Conservation (phyloP, 2,329 filamentous ascomycete species). For the Thielaviopsis punctulata region DNA sequence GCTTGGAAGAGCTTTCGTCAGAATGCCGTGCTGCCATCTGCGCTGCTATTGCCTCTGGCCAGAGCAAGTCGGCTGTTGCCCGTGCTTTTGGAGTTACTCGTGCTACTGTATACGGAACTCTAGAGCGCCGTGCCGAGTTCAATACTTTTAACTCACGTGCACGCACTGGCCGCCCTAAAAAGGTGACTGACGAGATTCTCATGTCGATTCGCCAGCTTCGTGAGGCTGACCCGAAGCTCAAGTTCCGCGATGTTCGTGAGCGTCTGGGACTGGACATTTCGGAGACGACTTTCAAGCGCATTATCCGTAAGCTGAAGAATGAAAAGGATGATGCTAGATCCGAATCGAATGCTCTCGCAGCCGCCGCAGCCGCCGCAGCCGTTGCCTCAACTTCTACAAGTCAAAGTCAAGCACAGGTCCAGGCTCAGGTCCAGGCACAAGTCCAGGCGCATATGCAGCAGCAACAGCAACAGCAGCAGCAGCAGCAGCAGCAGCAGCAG, state of each 20-base stretch:
- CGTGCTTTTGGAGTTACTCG: constrained; percentile 12
- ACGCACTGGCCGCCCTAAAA: constrained; percentile 11
- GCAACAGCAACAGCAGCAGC: background rate
- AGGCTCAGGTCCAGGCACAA: constrained; percentile 2
- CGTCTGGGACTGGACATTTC: constrained; percentile 10
- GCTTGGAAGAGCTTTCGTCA: constrained; percentile 11
- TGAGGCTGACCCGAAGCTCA: constrained; percentile 8
- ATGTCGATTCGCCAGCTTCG: constrained; percentile 5
- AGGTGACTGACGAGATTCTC: constrained; percentile 10
- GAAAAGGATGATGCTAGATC: constrained; percentile 1
- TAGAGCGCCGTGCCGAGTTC: constrained; percentile 10
- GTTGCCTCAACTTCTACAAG: background rate
- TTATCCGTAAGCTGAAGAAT: constrained; percentile 9
- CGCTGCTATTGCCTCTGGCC: constrained; percentile 11
- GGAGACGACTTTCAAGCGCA: constrained; percentile 11
- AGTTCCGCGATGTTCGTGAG: constrained; percentile 11
- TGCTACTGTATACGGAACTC: constrained; percentile 11
- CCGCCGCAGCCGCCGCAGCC: background rate
- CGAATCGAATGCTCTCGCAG: background rate
- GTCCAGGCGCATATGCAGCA: background rate
- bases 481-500: background rate
- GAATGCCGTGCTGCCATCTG: constrained; percentile 12
- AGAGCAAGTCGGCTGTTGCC: constrained; percentile 11
- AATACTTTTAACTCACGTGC: constrained; percentile 11
- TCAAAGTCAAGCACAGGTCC: constrained; percentile 3